These are phyloP conservation scores for Metschnikowia cerradonensis DNA, from an alignment of 805 yeast genomes.

Conservation along the genomic window DNA sequence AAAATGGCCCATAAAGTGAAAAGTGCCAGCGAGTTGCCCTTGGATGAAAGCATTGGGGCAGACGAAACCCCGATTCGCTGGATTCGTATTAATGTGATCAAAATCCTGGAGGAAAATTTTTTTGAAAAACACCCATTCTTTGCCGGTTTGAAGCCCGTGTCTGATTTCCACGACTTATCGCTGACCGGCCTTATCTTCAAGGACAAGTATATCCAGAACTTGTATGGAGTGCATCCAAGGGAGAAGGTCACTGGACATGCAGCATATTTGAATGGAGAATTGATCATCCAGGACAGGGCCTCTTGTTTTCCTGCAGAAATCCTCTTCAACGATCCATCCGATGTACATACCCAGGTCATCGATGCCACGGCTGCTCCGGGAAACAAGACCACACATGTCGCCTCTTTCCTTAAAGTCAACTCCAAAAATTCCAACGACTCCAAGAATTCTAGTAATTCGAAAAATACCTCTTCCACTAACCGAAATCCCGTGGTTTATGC, in stretches of 20 bases:
- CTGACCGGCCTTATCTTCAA: conserved; percentile 58
- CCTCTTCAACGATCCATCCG: conserved; percentile 48
- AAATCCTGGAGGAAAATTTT: conserved; percentile 38
- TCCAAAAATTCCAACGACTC: too few species aligned
- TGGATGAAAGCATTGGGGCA: conserved; percentile 40
- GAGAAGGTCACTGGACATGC: conserved; percentile 65
- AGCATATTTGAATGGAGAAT: conserved; percentile 67
- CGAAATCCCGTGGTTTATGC: conserved; percentile 55
- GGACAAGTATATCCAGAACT: conserved; percentile 69
- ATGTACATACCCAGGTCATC: conserved; percentile 57
- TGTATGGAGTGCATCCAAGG: conserved; percentile 79
- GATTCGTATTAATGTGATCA: conserved; percentile 71
- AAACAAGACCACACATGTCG: conserved; percentile 91
- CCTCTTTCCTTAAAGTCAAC: conserved; percentile 49
- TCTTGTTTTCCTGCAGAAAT: conserved; percentile 95
- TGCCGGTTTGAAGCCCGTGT: conserved; percentile 43
- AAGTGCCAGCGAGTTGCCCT: conserved; percentile 45
- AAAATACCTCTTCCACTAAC: background rate
- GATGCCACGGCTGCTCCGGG: conserved; percentile 99
- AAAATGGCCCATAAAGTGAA: conserved; percentile 69
- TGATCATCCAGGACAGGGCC: conserved; percentile 93
- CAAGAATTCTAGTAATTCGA: too few species aligned
- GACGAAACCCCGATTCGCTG: conserved; percentile 75
- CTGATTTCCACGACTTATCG: conserved; percentile 38
- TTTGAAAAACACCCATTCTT: conserved; percentile 36